Evolutionary conservation across 1,284 basidiomycete genomes (phyloP).

Genomic region (Trametes versicolor): DNA sequence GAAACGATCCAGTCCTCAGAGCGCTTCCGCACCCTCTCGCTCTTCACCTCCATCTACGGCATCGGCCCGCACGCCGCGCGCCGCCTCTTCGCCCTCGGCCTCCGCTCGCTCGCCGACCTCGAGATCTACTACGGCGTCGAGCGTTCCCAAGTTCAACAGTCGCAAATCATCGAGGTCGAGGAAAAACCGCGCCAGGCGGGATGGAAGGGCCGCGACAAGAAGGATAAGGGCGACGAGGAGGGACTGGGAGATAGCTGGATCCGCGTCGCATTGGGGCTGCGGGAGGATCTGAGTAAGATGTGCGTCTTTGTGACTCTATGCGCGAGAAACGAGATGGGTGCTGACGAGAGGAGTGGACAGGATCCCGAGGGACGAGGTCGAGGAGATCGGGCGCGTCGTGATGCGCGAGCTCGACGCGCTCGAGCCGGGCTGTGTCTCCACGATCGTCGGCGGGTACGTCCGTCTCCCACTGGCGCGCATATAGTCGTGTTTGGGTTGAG

Average conservation of each 20-base stretch:
- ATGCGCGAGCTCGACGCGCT: slow-evolving; percentile 65
- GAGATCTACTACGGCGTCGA: slow-evolving; percentile 69
- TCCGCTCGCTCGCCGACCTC: slow-evolving; percentile 70
- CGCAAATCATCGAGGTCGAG: slow-evolving; percentile 37
- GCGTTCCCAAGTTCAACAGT: slow-evolving; percentile 34
- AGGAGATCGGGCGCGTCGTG: slow-evolving; percentile 68
- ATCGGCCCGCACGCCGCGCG: slow-evolving; percentile 77
- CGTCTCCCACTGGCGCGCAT: too few relatives aligned
- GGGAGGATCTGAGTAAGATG: slow-evolving; percentile 59
- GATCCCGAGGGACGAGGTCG: slow-evolving; percentile 74
- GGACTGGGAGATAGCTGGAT: slow-evolving; percentile 50
- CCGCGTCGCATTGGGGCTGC: slow-evolving; percentile 59
- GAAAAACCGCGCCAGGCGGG: slow-evolving; percentile 29
- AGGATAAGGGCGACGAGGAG: slow-evolving; percentile 25
- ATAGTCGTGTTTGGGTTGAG: not conserved
- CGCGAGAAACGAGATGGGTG: slow-evolving; percentile 25
- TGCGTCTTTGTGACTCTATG: too few relatives aligned
- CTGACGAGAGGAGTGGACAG: slow-evolving; percentile 40
- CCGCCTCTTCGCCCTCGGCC: slow-evolving; percentile 65
- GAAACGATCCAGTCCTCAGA: slow-evolving; percentile 57
- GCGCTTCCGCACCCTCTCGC: slow-evolving; percentile 64
- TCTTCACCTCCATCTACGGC: slow-evolving; percentile 74
- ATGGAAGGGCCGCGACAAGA: slow-evolving; percentile 20
- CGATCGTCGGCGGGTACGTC: slow-evolving; percentile 77
- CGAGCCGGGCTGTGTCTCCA: slow-evolving; percentile 67